These are phyloP conservation scores for Fusarium sp. DNA, from an alignment of 2,329 filamentous ascomycete species.

Conservation along the genomic window DNA sequence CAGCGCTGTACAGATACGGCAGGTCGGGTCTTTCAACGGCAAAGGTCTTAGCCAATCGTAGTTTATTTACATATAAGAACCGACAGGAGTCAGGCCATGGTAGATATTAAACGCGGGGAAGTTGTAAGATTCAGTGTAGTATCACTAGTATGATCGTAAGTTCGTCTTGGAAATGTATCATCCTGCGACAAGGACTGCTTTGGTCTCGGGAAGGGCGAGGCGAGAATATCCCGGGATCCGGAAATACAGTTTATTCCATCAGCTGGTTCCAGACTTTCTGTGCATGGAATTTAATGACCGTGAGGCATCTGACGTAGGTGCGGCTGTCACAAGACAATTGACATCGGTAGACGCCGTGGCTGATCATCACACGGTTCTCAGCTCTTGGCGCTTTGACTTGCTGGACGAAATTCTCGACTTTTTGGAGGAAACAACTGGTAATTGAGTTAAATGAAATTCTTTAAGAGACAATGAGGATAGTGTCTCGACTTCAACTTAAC, in stretches of 20 bases:
- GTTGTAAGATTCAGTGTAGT: conserved; percentile 31
- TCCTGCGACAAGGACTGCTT: not conserved
- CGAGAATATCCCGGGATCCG: conserved; percentile 44
- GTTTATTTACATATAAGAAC: not conserved
- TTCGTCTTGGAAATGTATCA: conserved; percentile 18
- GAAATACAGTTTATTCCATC: conserved; percentile 9
- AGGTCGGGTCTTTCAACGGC: conserved; percentile 13
- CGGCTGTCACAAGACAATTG: conserved; percentile 22
- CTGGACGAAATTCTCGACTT: not conserved
- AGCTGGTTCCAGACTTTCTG: conserved; percentile 13
- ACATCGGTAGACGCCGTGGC: conserved; percentile 31
- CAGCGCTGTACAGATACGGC: not conserved
- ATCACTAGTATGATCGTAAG: conserved; percentile 24
- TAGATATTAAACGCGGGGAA: conserved; percentile 35
- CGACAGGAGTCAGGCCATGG: conserved; percentile 9
- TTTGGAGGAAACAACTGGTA: not conserved
- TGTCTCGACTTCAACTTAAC: not conserved
- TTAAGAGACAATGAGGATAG: not conserved
- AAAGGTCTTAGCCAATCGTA: conserved; percentile 4
- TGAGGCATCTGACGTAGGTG: conserved; percentile 24
- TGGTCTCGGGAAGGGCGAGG: conserved; percentile 28
- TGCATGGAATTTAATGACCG: not conserved
- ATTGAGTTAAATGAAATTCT: not conserved
- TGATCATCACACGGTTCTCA: conserved; percentile 30
- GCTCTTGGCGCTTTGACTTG: not conserved